phyloP scores from a whole-genome alignment of 2,329 filamentous ascomycete genomes.

The Apiospora rasikravindrae region DNA sequence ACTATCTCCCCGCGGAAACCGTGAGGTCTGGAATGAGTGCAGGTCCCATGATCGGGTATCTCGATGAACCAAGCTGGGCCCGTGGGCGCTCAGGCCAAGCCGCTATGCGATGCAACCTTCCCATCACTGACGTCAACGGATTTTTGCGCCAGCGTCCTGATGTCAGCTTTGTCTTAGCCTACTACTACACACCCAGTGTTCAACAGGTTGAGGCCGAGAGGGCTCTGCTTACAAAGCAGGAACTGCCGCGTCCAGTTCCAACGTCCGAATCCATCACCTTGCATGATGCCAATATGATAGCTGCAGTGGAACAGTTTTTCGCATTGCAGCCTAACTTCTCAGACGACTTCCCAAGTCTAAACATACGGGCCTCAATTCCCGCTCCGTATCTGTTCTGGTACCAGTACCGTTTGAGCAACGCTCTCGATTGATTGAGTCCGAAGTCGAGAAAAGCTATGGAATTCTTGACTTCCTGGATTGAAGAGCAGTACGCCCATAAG shows the following conservation, averaged over 20 bases:
- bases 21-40: background rate
- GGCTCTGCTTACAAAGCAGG: background rate
- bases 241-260: background rate
- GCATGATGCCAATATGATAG: background rate
- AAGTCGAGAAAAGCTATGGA: background rate
- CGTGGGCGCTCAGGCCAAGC: rapidly evolving
- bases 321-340: background rate
- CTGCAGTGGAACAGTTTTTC: background rate
- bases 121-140: background rate
- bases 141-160: background rate
- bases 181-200: background rate
- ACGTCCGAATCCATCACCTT: background rate
- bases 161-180: no score
- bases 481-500: background rate
- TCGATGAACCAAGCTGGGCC: background rate
- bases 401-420: background rate
- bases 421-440: background rate
- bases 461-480: background rate
- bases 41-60: background rate
- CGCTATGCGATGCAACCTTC: background rate
- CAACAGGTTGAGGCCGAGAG: background rate
- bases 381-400: background rate
- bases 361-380: background rate
- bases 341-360: background rate
- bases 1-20: background rate